These are phyloP conservation scores for Tolypocladium pustulatum DNA, from an alignment of 2,329 filamentous ascomycete species.

Conservation along the genomic window DNA sequence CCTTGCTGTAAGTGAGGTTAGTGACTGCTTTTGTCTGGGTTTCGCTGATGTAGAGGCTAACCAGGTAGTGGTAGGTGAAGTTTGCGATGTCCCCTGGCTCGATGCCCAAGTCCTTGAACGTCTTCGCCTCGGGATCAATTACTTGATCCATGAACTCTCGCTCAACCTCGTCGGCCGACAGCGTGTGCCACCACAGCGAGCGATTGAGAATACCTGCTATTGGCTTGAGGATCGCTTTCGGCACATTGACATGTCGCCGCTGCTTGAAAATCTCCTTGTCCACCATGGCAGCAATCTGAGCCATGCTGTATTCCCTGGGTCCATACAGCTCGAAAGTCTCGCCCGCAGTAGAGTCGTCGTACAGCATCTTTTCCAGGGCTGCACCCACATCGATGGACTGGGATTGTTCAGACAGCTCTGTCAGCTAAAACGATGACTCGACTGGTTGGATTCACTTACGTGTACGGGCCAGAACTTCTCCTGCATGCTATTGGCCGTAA, in stretches of 20 bases:
- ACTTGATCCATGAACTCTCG: slow-evolving; percentile 86
- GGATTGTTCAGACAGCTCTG: not conserved
- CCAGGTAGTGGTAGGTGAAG: slow-evolving; percentile 89
- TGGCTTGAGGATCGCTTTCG: slow-evolving; percentile 70
- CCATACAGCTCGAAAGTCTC: slow-evolving; percentile 94
- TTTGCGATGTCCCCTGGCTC: slow-evolving; percentile 77
- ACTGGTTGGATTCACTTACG: slow-evolving; percentile 34
- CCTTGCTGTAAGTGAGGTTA: slow-evolving; percentile 54
- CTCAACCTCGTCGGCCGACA: slow-evolving; percentile 78
- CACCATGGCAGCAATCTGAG: slow-evolving; percentile 76
- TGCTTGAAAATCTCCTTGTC: slow-evolving; percentile 88
- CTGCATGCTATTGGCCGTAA: slow-evolving; percentile 89
- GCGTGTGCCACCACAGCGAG: slow-evolving; percentile 77
- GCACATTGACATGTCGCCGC: slow-evolving; percentile 83
- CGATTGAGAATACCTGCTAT: slow-evolving; percentile 66
- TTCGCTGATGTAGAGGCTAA: slow-evolving; percentile 33
- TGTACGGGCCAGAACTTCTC: slow-evolving; percentile 89
- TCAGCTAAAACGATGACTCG: not conserved
- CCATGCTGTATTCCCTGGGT: slow-evolving; percentile 82
- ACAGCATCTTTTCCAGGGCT: slow-evolving; percentile 80
- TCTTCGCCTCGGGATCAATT: slow-evolving; percentile 87
- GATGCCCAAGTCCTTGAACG: slow-evolving; percentile 87
- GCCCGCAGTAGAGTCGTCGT: slow-evolving; percentile 80
- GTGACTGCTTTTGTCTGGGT: not conserved
- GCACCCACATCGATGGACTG: slow-evolving; percentile 82